Base-by-base conservation (phyloP, 179 eudicot species). In the Camellia oleifera region DNA sequence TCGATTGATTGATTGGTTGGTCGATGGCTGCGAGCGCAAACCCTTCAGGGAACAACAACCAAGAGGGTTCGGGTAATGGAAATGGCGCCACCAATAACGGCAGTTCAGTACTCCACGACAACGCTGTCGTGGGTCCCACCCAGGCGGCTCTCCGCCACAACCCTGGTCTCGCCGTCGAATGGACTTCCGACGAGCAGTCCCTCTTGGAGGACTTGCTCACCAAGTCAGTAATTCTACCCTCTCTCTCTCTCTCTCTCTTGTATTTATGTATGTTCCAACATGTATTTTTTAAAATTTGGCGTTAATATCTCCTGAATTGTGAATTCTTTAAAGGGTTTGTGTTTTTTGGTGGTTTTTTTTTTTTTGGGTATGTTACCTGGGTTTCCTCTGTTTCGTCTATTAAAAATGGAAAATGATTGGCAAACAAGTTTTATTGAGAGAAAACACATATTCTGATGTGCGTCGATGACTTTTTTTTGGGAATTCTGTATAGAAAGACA, bases 181-280 rank as follows among this genome's bases (percentile, higher is more conserved):
- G 98, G 98, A 86, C 89, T 54, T 64, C 84, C 74, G 94, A 94
- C 69, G 97, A 94, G 85, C 97, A 94, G 85, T 76, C 91, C n/a
- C 82, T 88, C 26, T 80, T 94, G 74, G 92, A 93, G 46, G 94
- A 91, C 48, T 89, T 95, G 68, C 91, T 93, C 64, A 62, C 77
- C 77, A 89, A 88, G 98, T 94, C 69, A 77, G 94, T 87, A 6
- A 65, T 52, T 67, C n/a, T 77, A 57, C 18, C 67, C 20, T 63
- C 18, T 18, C 64, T 23, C 50, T 48, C 74, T 64, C 50, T 57
- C 6, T 62, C 5, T 14, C 48, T 70, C 46, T 54, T 26, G 9
- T 50, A 10, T 77, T 7, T 75, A 2, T 69, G 72, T 64, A 23
- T 60, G 40, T 32, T 32, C 40, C 40, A 32, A 17, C 44, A 4